Conservation (phyloP, 208 protist species). For the Crithidia bombi region DNA sequence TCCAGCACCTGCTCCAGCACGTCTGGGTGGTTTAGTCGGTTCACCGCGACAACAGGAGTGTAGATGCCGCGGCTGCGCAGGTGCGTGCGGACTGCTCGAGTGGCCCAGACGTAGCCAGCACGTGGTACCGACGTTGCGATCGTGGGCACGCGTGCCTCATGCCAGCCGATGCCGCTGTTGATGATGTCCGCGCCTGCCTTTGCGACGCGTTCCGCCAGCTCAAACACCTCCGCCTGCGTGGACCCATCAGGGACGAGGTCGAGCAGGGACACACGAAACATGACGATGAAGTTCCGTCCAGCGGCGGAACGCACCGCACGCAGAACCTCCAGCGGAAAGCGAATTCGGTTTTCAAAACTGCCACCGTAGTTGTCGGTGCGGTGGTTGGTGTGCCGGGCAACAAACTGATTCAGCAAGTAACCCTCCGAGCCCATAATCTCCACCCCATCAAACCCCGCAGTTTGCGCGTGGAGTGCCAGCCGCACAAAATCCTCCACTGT, state of each 20-base stretch:
- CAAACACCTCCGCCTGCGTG: conserved; percentile 83
- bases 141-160: conserved; percentile 94
- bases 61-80: conserved; percentile 41
- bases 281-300: conserved; percentile 86
- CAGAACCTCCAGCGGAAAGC: conserved; percentile 88
- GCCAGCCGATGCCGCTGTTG: conserved; percentile 96
- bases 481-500: conserved; percentile 85
- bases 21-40: conserved; percentile 91
- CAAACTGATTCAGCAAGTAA: conserved; percentile 94
- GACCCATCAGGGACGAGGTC: conserved; percentile 91
- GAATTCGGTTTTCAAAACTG: conserved; percentile 82
- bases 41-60: conserved; percentile 90
- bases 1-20: conserved; percentile 83
- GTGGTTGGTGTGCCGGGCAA: conserved; percentile 86
- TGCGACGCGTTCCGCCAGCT: conserved; percentile 75
- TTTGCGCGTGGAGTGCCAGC: conserved; percentile 87
- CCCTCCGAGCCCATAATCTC: conserved; percentile 95
- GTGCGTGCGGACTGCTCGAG: conserved; percentile 57
- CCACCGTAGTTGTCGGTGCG: conserved; percentile 85
- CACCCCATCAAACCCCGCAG: conserved; percentile 95
- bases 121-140: conserved; percentile 92
- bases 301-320: conserved; percentile 51
- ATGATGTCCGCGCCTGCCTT: conserved; percentile 84
- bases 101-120: conserved; percentile 82
- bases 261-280: conserved; percentile 92